Evolutionary conservation across 2,329 filamentous ascomycete genomes (phyloP).

Genomic region (Ophiocordyceps sinensis): DNA sequence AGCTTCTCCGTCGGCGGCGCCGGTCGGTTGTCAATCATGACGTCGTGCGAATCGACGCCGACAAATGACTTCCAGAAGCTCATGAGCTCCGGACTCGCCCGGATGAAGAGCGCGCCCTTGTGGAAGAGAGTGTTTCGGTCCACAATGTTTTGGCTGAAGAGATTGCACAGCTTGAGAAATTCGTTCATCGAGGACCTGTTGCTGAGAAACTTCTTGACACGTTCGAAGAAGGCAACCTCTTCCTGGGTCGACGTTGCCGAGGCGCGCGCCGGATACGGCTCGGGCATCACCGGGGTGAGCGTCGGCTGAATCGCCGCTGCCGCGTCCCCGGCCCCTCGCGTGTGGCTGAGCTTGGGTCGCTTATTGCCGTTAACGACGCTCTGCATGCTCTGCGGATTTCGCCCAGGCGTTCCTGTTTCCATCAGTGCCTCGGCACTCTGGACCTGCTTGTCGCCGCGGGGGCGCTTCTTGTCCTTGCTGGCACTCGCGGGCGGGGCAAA

Average conservation of each 20-base stretch:
- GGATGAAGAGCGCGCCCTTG: slow-evolving; percentile 74
- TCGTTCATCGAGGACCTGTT: slow-evolving; percentile 90
- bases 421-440: slow-evolving; percentile 31
- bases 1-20: slow-evolving; percentile 65
- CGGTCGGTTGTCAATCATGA: slow-evolving; percentile 64
- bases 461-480: slow-evolving; percentile 84
- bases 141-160: slow-evolving; percentile 87
- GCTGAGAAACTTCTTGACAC: slow-evolving; percentile 88
- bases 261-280: slow-evolving; percentile 66
- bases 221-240: slow-evolving; percentile 87
- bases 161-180: slow-evolving; percentile 91
- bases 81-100: slow-evolving; percentile 78
- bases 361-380: slow-evolving; percentile 34
- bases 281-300: slow-evolving; percentile 73
- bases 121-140: slow-evolving; percentile 71
- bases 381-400: slow-evolving; percentile 15
- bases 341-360: slow-evolving; percentile 62
- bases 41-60: slow-evolving; percentile 60
- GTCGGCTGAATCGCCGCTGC: slow-evolving; percentile 64
- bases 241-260: slow-evolving; percentile 64
- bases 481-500: slow-evolving; percentile 74
- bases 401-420: slow-evolving; percentile 25
- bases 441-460: slow-evolving; percentile 42
- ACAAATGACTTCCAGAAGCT: slow-evolving; percentile 78
- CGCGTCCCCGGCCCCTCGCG: slow-evolving; percentile 43